Evolutionary conservation across 352 stramenopile genomes (phyloP), one percentile per base, ranked within the genome.

Genomic region (Phytophthora niederhauseri): DNA sequence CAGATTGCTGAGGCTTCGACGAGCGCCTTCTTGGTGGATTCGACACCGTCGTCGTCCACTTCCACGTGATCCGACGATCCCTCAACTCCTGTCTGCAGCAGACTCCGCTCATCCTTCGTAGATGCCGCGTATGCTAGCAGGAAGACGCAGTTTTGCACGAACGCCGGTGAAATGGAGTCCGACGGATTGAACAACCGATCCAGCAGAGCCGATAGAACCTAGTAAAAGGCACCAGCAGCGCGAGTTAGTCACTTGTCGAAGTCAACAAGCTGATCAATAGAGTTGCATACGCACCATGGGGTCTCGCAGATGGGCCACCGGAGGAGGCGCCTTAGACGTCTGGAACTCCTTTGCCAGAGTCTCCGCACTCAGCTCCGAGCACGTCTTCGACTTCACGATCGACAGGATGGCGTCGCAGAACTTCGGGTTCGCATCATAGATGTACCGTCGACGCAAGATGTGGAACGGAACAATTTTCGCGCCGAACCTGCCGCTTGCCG

Each of bases 181-280:
- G 84, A 89, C 17, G 85, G 84, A 41, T 94, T 92, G 61, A 96
- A 96, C n/a, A 95, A 67, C 5, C 84, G 85, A 66, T 94, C 86
- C 4, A 94, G 63, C 19, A 96, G 66, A 34, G 76, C 81, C n/a
- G 81, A 83, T n/a, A 96, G 77, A 7, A 96, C 84, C 88, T 95
- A 64, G 12, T 28, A 28, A 4, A 28, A 2, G 4, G 26, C 26
- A 28, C 4, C 26, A 28, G 2, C 26, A 28, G 26, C 26, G 4
- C 2, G 26, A 28, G 26, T 28, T 28, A 28, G 26, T 28, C 26
- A 4, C 26, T 28, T 28, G 26, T 4, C 26, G 26, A 28, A n/a
- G 26, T 28, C 26, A 28, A 28, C 26, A 28, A 28, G 26, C 26
- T 28, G 26, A 28, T 28, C 26, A 28, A 28, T 28, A 28, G 49